Conservation (phyloP, 2,329 filamentous ascomycete genomes). For the Tolypocladium amazonense region DNA sequence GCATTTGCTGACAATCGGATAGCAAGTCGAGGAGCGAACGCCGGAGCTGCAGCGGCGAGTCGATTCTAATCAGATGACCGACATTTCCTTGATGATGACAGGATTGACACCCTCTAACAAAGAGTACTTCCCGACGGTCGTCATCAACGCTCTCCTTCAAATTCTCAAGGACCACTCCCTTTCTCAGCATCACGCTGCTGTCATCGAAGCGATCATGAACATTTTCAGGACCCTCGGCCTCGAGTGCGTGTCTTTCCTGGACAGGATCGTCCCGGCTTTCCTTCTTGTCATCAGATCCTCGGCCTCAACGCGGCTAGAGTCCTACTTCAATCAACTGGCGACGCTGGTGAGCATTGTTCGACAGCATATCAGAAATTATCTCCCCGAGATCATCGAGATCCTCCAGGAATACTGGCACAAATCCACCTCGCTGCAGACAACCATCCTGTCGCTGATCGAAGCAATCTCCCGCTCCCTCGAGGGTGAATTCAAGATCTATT, state of each 20-base stretch:
- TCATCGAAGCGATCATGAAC: constrained; percentile 97
- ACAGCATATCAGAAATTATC: constrained; percentile 87
- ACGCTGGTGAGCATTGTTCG: constrained; percentile 90
- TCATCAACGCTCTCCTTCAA: constrained; percentile 88
- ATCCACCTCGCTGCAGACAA: constrained; percentile 72
- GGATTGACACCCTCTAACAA: constrained; percentile 93
- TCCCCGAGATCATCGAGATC: constrained; percentile 76
- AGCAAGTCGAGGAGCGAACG: constrained; percentile 77
- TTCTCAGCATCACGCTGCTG: constrained; percentile 80
- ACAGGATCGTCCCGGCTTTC: constrained; percentile 90
- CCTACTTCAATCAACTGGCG: constrained; percentile 94
- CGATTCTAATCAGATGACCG: constrained; percentile 61
- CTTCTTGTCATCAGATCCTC: constrained; percentile 79
- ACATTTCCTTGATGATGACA: constrained; percentile 97
- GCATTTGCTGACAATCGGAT: constrained; percentile 2
- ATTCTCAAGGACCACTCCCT: constrained; percentile 88
- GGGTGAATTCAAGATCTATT: constrained; percentile 94
- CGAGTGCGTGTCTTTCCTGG: constrained; percentile 91
- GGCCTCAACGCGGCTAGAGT: constrained; percentile 68
- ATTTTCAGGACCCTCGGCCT: constrained; percentile 95
- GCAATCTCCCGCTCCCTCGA: constrained; percentile 89
- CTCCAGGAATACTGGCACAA: constrained; percentile 86
- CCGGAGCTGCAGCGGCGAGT: constrained; percentile 66
- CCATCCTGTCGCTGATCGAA: constrained; percentile 85
- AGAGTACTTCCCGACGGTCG: constrained; percentile 96